Base-by-base conservation (phyloP, 2,329 filamentous ascomycete genomes). In the Penicillium capsulatum region DNA sequence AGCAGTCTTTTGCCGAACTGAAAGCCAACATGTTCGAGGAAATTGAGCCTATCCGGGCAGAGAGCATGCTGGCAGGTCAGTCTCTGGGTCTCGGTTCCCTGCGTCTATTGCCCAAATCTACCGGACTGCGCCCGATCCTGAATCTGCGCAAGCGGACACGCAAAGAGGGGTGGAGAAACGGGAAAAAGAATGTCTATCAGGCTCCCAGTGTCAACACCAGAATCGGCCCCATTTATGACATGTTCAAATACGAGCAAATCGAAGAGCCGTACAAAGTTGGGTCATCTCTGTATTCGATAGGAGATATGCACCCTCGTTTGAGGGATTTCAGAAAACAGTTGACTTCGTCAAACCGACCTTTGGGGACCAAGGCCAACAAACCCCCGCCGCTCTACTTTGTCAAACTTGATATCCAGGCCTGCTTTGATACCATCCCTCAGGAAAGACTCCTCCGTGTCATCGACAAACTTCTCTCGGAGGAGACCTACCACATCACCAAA, bases 351-450 rank as follows among this genome's bases (percentile, higher is more conserved):
- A 6, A 7, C 6, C 11, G 4, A 28, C 26, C 26, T 5, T 11
- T n/a, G 6, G 5, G 26, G 26, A n/a, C 6, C 13, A 5, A 14
- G 26, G 10, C 13, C 9, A 6, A 14, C 6, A 6, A n/a, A 28
- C 11, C 41, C 9, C 33, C 42, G 9, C 28, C 64, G 3, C 66
- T 96, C 1, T 97, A 86, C 64, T 94, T 97, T 65, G 90, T 83
- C 44, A 98, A 98, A 61, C 73, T 94, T 9, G 92, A 98, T 58
- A 90, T 98, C 14, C 79, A 86, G 59, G 81, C 87, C 2, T 94
- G 91, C 53, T 98, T 96, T 60, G 92, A 98, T 63, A 95, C 86
- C 0, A 96, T 98, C 31, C 92, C 92, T 0, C 92, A 97, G 60
- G 66, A 76, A 17, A 78, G 80, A 1, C 71, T 97, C 13, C 58